These are phyloP conservation scores for Phytophthora sp. DNA, from an alignment of 352 stramenopile species.

Conservation along the genomic window DNA sequence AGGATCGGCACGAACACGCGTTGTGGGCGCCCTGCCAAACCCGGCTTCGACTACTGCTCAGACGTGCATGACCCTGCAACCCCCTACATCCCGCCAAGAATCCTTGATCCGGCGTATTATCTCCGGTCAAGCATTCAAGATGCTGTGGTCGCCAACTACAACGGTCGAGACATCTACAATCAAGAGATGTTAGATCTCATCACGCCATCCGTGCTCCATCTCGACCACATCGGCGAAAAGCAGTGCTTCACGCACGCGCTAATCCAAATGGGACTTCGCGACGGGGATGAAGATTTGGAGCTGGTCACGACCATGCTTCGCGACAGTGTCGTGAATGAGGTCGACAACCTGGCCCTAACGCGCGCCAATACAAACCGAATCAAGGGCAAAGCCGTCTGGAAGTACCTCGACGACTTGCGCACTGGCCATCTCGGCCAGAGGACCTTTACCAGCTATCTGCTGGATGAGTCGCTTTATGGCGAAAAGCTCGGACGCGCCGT, in stretches of 20 bases:
- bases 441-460: slow-evolving; percentile 33
- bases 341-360: slow-evolving; percentile 37
- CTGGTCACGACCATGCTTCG: slow-evolving; percentile 20
- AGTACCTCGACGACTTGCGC: slow-evolving; percentile 36
- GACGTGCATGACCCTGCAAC: slow-evolving; percentile 23
- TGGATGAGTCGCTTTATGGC: slow-evolving; percentile 13
- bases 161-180: slow-evolving; percentile 35
- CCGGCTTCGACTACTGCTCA: slow-evolving; percentile 38
- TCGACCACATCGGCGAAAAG: slow-evolving; percentile 49
- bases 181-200: slow-evolving; percentile 13
- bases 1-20: not conserved
- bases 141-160: slow-evolving; percentile 13
- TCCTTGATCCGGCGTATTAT: slow-evolving; percentile 19
- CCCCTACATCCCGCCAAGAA: slow-evolving; percentile 15
- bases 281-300: slow-evolving; percentile 4
- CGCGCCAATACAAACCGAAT: slow-evolving; percentile 37
- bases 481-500: slow-evolving; percentile 12
- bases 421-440: slow-evolving; percentile 26
- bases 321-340: slow-evolving; percentile 26
- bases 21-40: slow-evolving; percentile 24
- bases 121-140: slow-evolving; percentile 17
- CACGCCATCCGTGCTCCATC: slow-evolving; percentile 11
- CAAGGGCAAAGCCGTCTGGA: slow-evolving; percentile 36
- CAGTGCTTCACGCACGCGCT: slow-evolving; percentile 41
- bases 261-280: slow-evolving; percentile 5